These are phyloP conservation scores for Ganoderma sp. DNA, from an alignment of 1,284 basidiomycete species.

Conservation along the genomic window DNA sequence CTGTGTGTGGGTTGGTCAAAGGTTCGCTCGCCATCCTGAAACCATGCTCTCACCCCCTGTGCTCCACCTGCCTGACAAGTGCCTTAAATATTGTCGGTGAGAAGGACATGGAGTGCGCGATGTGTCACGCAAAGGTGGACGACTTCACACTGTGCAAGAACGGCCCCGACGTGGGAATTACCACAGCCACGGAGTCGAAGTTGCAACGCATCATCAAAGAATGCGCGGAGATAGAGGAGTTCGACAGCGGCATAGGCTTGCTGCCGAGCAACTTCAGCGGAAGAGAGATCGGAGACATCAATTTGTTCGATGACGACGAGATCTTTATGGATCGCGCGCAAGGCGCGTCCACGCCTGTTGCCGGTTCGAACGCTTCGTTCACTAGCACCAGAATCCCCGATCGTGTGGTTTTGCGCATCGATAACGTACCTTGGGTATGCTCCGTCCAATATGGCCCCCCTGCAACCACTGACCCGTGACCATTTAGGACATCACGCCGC, in stretches of 20 bases:
- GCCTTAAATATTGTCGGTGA: constrained; percentile 85
- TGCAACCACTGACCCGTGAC: constrained; percentile 14
- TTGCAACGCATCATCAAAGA: constrained; percentile 27
- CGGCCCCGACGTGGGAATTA: constrained; percentile 6
- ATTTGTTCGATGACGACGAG: constrained; percentile 28
- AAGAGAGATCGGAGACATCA: constrained; percentile 23
- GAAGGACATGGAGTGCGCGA: constrained; percentile 82
- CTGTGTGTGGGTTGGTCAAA: constrained; percentile 55
- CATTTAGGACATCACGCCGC: constrained; percentile 77
- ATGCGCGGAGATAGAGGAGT: constrained; percentile 32
- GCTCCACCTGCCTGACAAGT: constrained; percentile 79
- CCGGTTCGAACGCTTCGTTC: constrained; percentile 19
- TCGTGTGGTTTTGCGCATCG: constrained; percentile 73
- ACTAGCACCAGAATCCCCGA: constrained; percentile 39
- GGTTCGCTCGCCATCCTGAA: constrained; percentile 65
- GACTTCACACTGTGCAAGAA: constrained; percentile 63
- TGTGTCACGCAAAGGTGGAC: constrained; percentile 69
- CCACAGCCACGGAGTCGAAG: constrained; percentile 12
- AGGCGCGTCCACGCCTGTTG: constrained; percentile 42
- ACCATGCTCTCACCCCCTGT: constrained; percentile 76
- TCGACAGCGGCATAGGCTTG: constrained; percentile 31
- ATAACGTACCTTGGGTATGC: constrained; percentile 85
- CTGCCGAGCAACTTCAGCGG: constrained; percentile 33
- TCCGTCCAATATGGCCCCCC: not conserved
- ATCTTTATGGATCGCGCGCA: constrained; percentile 42